phyloP scores from a whole-genome alignment of 331 rosid genomes.

The Pyracantha coccinea region DNA sequence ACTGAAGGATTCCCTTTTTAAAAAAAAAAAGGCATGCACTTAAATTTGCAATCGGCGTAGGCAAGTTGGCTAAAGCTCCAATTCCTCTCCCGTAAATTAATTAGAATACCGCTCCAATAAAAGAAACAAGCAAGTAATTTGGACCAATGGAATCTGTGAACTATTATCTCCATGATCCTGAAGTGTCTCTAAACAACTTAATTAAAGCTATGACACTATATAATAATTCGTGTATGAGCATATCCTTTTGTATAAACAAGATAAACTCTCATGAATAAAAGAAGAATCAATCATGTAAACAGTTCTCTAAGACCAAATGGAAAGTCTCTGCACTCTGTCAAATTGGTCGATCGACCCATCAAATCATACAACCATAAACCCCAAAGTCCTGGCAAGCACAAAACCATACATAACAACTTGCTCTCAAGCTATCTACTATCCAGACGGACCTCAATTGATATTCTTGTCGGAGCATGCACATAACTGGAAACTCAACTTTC shows the following conservation, averaged over 20 bases:
- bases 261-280: background rate
- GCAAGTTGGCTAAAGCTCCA: too few relatives aligned
- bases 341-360: background rate
- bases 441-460: background rate
- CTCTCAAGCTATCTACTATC: background rate
- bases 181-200: background rate
- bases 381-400: conserved; percentile 6
- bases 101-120: too few relatives aligned
- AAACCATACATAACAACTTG: background rate
- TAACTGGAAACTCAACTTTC: background rate
- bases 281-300: background rate
- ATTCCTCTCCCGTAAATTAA: too few relatives aligned
- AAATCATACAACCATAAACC: background rate
- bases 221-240: too few relatives aligned
- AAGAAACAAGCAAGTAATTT: background rate
- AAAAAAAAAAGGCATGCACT: too few relatives aligned
- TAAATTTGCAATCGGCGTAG: too few relatives aligned
- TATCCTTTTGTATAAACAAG: background rate
- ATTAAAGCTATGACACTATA: too few relatives aligned
- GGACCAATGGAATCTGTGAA: background rate
- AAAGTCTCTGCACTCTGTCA: background rate
- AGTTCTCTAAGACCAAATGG: background rate
- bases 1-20: too few relatives aligned
- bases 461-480: background rate
- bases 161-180: background rate